Percentiles rank a stretch among this genome's conserved stretches.
Conservation (phyloP, 495 filamentous ascomycete species). For the Penicillium antarcticum region DNA sequence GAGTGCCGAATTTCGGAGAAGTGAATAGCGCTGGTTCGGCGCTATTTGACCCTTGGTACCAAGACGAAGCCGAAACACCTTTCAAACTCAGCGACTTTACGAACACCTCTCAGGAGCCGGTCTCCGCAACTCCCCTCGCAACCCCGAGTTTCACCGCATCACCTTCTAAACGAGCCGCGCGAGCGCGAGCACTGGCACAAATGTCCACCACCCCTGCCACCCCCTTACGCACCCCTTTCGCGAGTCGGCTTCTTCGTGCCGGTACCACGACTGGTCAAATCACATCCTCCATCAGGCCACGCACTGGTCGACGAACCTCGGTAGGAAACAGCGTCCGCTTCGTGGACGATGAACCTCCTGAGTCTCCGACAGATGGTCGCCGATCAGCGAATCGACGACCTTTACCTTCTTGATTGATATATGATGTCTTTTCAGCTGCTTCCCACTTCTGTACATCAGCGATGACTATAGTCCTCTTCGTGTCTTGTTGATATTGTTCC, state of each 20-base stretch:
- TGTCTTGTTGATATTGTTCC: conserved; percentile 12
- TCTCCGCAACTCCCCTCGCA: conserved; percentile 40
- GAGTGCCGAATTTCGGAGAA: conserved; percentile 23
- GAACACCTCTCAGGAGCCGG: conserved; percentile 27
- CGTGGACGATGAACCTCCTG: conserved; percentile 40
- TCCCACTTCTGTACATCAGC: conserved; percentile 11
- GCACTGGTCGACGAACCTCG: conserved; percentile 31
- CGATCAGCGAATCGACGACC: conserved; percentile 37
- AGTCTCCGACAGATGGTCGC: conserved; percentile 41
- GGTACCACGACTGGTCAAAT: conserved; percentile 21
- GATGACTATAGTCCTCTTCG: conserved; percentile 9
- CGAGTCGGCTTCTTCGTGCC: conserved; percentile 41
- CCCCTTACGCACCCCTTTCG: conserved; percentile 44
- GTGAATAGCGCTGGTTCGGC: conserved; percentile 30
- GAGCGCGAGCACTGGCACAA: conserved; percentile 48
- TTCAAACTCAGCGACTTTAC: conserved; percentile 47
- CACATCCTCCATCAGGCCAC: conserved; percentile 26
- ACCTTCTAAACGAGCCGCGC: conserved; percentile 54
- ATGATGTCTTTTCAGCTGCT: conserved; percentile 2
- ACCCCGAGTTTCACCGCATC: conserved; percentile 54
- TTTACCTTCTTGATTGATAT: conserved; percentile 16
- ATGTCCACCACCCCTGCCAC: conserved; percentile 52
- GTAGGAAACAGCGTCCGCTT: conserved; percentile 43
- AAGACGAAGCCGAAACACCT: conserved; percentile 39
- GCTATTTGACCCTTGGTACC: conserved; percentile 41